Evolutionary conservation across 768 basidiomycete genomes (phyloP).

Genomic region (Psilocybe sp.): DNA sequence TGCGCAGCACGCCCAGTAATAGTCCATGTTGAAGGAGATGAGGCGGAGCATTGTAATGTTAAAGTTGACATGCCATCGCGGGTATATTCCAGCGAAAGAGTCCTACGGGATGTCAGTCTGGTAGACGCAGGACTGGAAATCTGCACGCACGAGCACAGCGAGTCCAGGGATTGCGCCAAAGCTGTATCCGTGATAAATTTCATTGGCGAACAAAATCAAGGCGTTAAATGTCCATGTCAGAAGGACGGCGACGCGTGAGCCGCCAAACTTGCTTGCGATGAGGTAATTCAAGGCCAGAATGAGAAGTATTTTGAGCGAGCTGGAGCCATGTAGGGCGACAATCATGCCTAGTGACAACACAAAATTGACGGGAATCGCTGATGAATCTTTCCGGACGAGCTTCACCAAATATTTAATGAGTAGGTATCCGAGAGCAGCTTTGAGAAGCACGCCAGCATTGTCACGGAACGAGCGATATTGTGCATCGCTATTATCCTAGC

Average conservation of each 20-base stretch:
- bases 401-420: constrained; percentile 50
- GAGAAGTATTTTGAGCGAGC: constrained; percentile 69
- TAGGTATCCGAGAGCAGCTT: constrained; percentile 51
- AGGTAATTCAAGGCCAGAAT: constrained; percentile 72
- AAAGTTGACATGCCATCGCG: constrained; percentile 91
- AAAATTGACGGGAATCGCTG: constrained; percentile 52
- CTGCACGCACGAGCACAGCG: constrained; percentile 55
- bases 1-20: constrained; percentile 70
- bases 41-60: constrained; percentile 96
- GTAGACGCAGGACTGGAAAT: not conserved
- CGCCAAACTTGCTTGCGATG: constrained; percentile 47
- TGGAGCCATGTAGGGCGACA: constrained; percentile 75
- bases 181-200: constrained; percentile 69
- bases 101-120: constrained; percentile 44
- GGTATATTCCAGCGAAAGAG: constrained; percentile 67
- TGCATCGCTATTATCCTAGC: constrained; percentile 86
- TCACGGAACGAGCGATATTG: constrained; percentile 89
- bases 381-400: constrained; percentile 17
- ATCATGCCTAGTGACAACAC: constrained; percentile 64
- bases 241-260: constrained; percentile 44
- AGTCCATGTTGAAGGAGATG: constrained; percentile 91
- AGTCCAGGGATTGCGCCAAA: constrained; percentile 57
- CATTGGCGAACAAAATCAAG: constrained; percentile 72
- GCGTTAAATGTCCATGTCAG: constrained; percentile 80
- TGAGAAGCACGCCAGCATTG: constrained; percentile 65